These are phyloP conservation scores for Komagataella pseudopastoris DNA, from an alignment of 805 yeast genomes.

Conservation along the genomic window DNA sequence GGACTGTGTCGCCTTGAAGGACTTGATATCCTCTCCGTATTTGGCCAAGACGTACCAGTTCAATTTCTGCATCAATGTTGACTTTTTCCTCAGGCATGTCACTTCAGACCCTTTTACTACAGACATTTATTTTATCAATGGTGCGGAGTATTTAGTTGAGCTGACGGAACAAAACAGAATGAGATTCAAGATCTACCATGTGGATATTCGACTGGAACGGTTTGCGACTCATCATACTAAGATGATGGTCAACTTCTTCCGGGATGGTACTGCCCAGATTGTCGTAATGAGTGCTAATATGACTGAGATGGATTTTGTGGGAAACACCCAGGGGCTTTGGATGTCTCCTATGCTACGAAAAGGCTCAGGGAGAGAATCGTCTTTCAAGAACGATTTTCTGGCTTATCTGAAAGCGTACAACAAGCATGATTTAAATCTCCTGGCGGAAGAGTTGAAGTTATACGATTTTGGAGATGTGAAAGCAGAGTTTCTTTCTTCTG, in stretches of 20 bases:
- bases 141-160: constrained; percentile 17
- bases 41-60: constrained; percentile 16
- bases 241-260: constrained; percentile 44
- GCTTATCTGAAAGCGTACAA: constrained; percentile 32
- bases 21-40: constrained; percentile 12
- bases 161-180: constrained; percentile 17
- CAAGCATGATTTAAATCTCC: constrained; percentile 11
- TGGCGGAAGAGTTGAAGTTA: constrained; percentile 16
- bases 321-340: constrained; percentile 60
- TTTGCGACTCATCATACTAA: constrained; percentile 52
- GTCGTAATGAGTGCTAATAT: constrained; percentile 49
- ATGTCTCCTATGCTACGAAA: constrained; percentile 29
- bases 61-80: constrained; percentile 17
- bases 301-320: constrained; percentile 36
- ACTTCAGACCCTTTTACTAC: constrained; percentile 10
- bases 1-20: constrained; percentile 14
- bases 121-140: constrained; percentile 12
- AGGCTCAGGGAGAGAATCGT: constrained; percentile 8
- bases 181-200: constrained; percentile 8
- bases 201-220: constrained; percentile 22
- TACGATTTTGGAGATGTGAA: constrained; percentile 32
- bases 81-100: constrained; percentile 10
- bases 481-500: constrained; percentile 42
- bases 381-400: constrained; percentile 31
- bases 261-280: constrained; percentile 30